Conservation (phyloP, 495 filamentous ascomycete genomes). For the Mytilinidion resinicola region DNA sequence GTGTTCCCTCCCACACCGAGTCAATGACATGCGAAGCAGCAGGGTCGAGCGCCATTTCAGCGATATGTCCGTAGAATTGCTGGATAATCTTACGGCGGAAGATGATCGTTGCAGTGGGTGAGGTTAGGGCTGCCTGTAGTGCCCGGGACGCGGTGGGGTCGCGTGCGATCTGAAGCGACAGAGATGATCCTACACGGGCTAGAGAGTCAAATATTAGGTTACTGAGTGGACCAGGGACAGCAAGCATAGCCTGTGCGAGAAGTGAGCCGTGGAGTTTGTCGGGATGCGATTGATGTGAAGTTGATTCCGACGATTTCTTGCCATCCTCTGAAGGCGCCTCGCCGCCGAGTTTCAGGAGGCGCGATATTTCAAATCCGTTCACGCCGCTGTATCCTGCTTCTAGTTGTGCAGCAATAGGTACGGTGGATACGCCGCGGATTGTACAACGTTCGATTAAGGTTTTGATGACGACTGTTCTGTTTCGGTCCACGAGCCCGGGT, state of each 20-base stretch:
- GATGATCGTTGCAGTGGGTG: constrained; percentile 48
- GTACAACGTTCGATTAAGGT: constrained; percentile 75
- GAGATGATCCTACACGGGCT: constrained; percentile 36
- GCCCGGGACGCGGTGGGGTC: constrained; percentile 62
- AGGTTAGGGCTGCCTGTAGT: constrained; percentile 61
- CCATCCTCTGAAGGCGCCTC: constrained; percentile 26
- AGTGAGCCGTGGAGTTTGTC: constrained; percentile 59
- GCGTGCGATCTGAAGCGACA: constrained; percentile 46
- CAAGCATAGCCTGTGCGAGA: constrained; percentile 59
- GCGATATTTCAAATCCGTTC: constrained; percentile 40
- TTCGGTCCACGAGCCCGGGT: constrained; percentile 60
- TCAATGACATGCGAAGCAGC: constrained; percentile 76
- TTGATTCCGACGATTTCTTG: constrained; percentile 18
- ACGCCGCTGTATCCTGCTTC: constrained; percentile 48
- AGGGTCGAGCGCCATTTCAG: constrained; percentile 60
- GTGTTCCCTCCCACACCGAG: constrained; percentile 62
- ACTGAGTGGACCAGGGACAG: constrained; percentile 50
- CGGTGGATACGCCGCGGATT: constrained; percentile 57
- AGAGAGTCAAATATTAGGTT: constrained; percentile 53
- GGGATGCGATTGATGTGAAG: constrained; percentile 18
- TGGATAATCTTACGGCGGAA: constrained; percentile 58
- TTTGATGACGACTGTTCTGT: constrained; percentile 69
- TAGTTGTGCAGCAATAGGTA: constrained; percentile 55
- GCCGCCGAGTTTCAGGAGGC: constrained; percentile 40
- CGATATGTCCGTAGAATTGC: constrained; percentile 52